A percentile compares a stretch with the other conserved stretches of the same genome.
These are phyloP conservation scores for Cadophora malorum DNA, from an alignment of 2,329 filamentous ascomycete genomes.

Conservation along the genomic window DNA sequence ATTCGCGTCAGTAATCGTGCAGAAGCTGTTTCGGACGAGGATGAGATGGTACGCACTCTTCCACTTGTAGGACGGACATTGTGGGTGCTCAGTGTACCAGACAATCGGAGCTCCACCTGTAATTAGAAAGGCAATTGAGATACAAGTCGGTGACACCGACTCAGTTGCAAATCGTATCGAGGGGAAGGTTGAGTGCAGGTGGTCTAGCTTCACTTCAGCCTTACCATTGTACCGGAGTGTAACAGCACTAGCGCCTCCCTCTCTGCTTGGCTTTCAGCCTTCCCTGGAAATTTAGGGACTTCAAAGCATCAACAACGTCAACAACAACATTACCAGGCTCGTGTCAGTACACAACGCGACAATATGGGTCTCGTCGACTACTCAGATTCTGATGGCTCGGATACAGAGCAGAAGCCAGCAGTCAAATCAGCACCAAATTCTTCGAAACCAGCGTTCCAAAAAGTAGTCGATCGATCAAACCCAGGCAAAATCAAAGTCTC, in stretches of 20 bases:
- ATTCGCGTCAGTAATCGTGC: constrained; percentile 27
- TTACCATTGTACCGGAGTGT: constrained; percentile 25
- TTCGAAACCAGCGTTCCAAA: constrained; percentile 72
- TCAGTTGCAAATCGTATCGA: constrained; percentile 1
- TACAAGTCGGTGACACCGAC: not conserved
- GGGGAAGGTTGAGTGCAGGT: not conserved
- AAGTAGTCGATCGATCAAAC: constrained; percentile 81
- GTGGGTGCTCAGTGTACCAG: constrained; percentile 18
- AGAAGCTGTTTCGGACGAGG: not conserved
- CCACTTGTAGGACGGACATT: constrained; percentile 48
- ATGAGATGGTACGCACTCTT: constrained; percentile 43
- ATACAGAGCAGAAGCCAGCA: constrained; percentile 52
- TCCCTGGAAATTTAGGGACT: constrained; percentile 8
- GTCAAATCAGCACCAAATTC: constrained; percentile 45
- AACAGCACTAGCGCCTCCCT: constrained; percentile 8
- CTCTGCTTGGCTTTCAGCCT: constrained; percentile 23
- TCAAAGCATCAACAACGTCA: constrained; percentile 4
- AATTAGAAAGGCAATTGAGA: constrained; percentile 11
- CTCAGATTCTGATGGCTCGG: constrained; percentile 70
- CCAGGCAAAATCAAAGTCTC: constrained; percentile 85
- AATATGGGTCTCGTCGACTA: constrained; percentile 72
- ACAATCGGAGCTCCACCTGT: constrained; percentile 24
- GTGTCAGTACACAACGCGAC: not conserved
- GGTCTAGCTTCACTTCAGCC: constrained; percentile 26
- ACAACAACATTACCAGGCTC: not conserved